Evolutionary conservation across 148 eudicot species (phyloP).

Genomic region (Pharnaceum exiguum): DNA sequence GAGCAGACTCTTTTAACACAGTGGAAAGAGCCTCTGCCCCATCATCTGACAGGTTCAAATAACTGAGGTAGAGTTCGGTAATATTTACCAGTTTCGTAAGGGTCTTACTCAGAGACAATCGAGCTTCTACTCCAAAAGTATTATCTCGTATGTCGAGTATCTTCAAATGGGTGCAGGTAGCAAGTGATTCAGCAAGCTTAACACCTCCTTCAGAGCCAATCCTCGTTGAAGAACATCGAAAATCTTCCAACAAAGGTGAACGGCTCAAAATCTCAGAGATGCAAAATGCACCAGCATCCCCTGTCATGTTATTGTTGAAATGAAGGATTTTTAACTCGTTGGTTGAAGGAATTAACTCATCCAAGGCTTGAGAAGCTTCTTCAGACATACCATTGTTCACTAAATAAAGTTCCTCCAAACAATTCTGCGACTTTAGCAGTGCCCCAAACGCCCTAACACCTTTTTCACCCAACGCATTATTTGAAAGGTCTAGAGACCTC

Average conservation of each 20-base stretch:
- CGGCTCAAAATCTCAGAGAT: slow-evolving; percentile 36
- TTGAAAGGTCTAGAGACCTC: slow-evolving; percentile 39
- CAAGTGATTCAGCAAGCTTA: slow-evolving; percentile 43
- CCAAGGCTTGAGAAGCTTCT: slow-evolving; percentile 51
- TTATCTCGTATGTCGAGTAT: slow-evolving; percentile 52
- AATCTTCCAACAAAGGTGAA: slow-evolving; percentile 42
- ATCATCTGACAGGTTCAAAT: slow-evolving; percentile 48
- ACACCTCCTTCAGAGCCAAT: slow-evolving; percentile 45
- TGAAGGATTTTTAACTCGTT: slow-evolving; percentile 39
- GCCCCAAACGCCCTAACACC: slow-evolving; percentile 53
- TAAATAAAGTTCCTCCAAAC: slow-evolving; percentile 56
- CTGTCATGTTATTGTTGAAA: slow-evolving; percentile 57
- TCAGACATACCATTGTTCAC: slow-evolving; percentile 56
- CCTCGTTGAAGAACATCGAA: slow-evolving; percentile 54
- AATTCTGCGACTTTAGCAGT: slow-evolving; percentile 43
- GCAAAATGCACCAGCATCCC: slow-evolving; percentile 49
- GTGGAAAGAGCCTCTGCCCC: slow-evolving; percentile 36
- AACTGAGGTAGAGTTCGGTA: slow-evolving; percentile 47
- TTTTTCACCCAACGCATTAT: slow-evolving; percentile 65
- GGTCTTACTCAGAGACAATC: slow-evolving; percentile 35
- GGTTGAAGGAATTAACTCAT: slow-evolving; percentile 47
- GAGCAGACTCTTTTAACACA: slow-evolving; percentile 35
- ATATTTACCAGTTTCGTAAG: slow-evolving; percentile 26
- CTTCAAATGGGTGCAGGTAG: slow-evolving; percentile 22
- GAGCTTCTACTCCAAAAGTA: slow-evolving; percentile 53